Evolutionary conservation across 1,284 basidiomycete species (phyloP).

Genomic region (Austropuccinia psidii): DNA sequence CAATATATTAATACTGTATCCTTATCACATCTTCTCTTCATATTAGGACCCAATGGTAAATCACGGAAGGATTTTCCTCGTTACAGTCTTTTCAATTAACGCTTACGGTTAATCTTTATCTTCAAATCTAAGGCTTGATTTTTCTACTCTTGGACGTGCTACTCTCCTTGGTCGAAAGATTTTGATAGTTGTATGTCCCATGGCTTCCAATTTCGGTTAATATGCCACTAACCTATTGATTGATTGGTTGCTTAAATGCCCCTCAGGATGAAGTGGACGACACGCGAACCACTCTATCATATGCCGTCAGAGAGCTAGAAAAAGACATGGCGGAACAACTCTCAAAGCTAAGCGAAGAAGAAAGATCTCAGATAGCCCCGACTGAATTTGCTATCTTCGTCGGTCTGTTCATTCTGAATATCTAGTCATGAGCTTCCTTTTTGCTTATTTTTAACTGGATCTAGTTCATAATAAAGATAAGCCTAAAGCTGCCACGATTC

Average conservation of each 20-base stretch:
- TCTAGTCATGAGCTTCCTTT: neutral
- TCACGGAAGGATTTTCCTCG: neutral
- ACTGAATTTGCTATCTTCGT: conserved; percentile 85
- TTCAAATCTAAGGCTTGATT: conserved; percentile 22
- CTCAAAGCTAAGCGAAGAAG: conserved; percentile 52
- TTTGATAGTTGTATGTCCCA: conserved; percentile 71
- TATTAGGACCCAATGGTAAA: conserved; percentile 28
- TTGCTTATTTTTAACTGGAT: neutral
- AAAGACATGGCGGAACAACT: conserved; percentile 63
- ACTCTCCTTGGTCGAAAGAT: conserved; percentile 68
- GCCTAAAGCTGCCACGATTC: conserved; percentile 66
- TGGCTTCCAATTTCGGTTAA: neutral
- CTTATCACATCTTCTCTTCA: no score
- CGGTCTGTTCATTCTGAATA: conserved; percentile 39
- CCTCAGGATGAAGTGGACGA: conserved; percentile 85
- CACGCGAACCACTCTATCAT: conserved; percentile 66
- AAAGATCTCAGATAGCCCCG: conserved; percentile 45
- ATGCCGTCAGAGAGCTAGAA: conserved; percentile 74
- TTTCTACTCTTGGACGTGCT: conserved; percentile 51
- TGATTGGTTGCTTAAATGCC: neutral
- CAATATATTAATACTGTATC: no score
- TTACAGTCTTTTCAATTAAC: neutral
- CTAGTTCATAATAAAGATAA: conserved; percentile 86
- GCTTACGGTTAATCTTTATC: neutral
- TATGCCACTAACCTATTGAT: neutral